Evolutionary conservation across 192 early-diverging fungal genomes (phyloP).

Genomic region (Helicostylum pulchrum): DNA sequence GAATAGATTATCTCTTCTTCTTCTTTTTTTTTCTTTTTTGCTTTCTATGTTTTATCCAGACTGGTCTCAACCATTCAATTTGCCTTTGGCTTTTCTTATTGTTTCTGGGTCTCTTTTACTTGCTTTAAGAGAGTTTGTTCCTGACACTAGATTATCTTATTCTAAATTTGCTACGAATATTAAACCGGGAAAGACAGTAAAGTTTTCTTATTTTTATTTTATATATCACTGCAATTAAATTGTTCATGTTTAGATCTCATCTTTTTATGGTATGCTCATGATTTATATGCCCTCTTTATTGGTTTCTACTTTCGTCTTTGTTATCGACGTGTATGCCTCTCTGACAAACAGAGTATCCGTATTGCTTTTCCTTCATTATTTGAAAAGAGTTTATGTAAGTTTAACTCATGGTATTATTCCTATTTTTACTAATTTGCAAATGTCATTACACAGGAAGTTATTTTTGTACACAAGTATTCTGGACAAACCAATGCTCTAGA

Average conservation of each 20-base stretch:
- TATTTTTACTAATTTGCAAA: background rate
- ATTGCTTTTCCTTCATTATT: slow-evolving; percentile 14
- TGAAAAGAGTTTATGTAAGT: slow-evolving; percentile 28
- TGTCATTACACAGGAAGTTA: slow-evolving; percentile 20
- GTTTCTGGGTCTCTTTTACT: background rate
- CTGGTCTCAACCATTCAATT: background rate
- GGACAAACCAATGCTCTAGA: slow-evolving; percentile 5
- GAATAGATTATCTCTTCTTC: background rate
- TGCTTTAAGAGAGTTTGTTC: slow-evolving; percentile 15
- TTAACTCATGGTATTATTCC: background rate
- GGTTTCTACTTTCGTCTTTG: background rate
- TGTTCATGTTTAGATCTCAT: slow-evolving; percentile 12
- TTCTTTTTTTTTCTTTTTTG: background rate
- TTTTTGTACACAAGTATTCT: slow-evolving; percentile 27
- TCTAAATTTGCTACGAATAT: slow-evolving; percentile 15
- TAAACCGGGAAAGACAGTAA: background rate
- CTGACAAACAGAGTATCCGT: background rate
- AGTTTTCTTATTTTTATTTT: too few relatives aligned
- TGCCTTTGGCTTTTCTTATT: background rate
- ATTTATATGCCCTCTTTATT: slow-evolving; percentile 20
- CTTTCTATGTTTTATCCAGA: background rate
- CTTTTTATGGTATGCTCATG: slow-evolving; percentile 19
- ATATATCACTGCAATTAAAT: too few relatives aligned
- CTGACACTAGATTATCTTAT: slow-evolving; percentile 21
- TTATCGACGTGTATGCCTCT: too few relatives aligned